Percentiles rank a stretch among this genome's conserved stretches.
These are phyloP conservation scores for Elsinoe australis DNA, from an alignment of 2,329 filamentous ascomycete genomes.

Conservation along the genomic window DNA sequence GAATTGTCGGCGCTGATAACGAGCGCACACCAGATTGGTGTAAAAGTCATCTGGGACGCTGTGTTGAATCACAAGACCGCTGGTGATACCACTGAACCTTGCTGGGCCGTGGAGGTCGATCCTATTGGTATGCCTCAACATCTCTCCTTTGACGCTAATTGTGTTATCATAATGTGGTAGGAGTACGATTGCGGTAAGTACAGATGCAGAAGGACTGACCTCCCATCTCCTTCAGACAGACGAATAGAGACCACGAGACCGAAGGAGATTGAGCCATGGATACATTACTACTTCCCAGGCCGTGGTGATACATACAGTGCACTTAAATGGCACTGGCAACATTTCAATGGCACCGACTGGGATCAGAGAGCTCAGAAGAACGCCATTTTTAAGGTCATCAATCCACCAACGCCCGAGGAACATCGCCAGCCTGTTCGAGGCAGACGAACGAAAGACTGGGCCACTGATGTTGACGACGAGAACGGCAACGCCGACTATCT, in stretches of 20 bases:
- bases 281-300: slow-evolving; percentile 58
- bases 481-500: slow-evolving; percentile 62
- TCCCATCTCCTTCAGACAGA: slow-evolving; percentile 38
- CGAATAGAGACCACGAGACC: slow-evolving; percentile 47
- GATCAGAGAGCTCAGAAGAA: slow-evolving; percentile 50
- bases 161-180: too few species aligned
- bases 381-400: slow-evolving; percentile 59
- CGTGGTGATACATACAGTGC: slow-evolving; percentile 52
- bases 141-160: slow-evolving; percentile 7
- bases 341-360: slow-evolving; percentile 63
- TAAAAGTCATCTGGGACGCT: slow-evolving; percentile 59
- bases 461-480: slow-evolving; percentile 52
- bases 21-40: slow-evolving; percentile 45
- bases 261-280: slow-evolving; percentile 60
- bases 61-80: slow-evolving; percentile 66
- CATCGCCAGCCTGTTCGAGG: slow-evolving; percentile 1
- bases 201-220: slow-evolving; percentile 27
- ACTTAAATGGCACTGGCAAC: slow-evolving; percentile 58
- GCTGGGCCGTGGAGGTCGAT: slow-evolving; percentile 57
- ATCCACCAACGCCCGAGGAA: slow-evolving; percentile 20
- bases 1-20: slow-evolving; percentile 49
- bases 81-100: slow-evolving; percentile 58
- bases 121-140: slow-evolving; percentile 24
- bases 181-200: slow-evolving; percentile 2
- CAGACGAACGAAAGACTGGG: slow-evolving; percentile 53